Evolutionary conservation across 2,329 filamentous ascomycete species (phyloP).

Genomic region (Pseudogymnoascus sp.): DNA sequence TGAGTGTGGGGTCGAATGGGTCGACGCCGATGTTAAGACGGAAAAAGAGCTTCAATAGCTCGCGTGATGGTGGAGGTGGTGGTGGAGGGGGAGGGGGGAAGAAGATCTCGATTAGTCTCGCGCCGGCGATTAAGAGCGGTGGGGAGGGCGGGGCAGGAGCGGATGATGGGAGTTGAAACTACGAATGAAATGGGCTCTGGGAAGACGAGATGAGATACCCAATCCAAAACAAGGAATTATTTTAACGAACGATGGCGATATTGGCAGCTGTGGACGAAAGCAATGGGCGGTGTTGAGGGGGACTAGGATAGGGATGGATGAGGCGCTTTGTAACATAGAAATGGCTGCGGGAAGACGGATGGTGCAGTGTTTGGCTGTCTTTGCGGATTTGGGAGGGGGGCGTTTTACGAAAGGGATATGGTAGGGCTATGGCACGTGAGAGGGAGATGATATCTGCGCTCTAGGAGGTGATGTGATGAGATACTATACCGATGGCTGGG

Average conservation of each 20-base stretch:
- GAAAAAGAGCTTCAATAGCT: slow-evolving; percentile 36
- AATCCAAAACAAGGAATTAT: background rate
- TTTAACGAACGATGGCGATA: background rate
- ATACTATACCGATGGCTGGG: background rate
- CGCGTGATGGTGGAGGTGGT: slow-evolving; percentile 31
- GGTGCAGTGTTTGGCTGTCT: background rate
- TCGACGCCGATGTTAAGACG: slow-evolving; percentile 33
- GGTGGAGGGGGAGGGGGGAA: slow-evolving; percentile 29
- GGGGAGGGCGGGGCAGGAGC: slow-evolving; percentile 21
- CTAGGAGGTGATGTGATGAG: background rate
- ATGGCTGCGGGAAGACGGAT: background rate
- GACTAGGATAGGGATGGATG: background rate
- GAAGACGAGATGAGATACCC: background rate
- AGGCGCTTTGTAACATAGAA: slow-evolving; percentile 1
- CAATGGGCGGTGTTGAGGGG: background rate
- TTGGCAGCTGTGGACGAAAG: background rate
- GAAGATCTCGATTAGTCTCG: slow-evolving; percentile 53
- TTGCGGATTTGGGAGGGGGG: background rate
- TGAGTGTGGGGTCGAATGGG: slow-evolving; percentile 22
- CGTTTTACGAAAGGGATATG: background rate
- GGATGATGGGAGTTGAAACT: slow-evolving; percentile 18
- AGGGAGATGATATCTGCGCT: background rate
- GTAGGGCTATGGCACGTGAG: background rate
- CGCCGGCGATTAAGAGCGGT: slow-evolving; percentile 32
- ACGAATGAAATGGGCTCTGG: background rate